Evolutionary conservation across 305 asterid genomes (phyloP).

Genomic region (Rubia balearica): DNA sequence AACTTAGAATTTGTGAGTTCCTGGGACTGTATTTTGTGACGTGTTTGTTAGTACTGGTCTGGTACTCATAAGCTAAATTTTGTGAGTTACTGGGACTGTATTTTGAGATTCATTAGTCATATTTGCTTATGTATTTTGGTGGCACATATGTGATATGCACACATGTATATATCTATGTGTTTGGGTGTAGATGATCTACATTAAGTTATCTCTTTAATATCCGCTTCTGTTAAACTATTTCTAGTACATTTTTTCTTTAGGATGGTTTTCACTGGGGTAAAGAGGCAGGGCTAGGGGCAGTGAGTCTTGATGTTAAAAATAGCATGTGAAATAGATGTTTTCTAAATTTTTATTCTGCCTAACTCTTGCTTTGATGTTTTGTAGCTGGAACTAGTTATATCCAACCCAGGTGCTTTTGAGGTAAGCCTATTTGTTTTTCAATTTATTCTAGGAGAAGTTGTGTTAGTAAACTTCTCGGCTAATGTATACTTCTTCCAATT

Average conservation of each 20-base stretch:
- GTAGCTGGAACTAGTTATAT: slow-evolving; percentile 77
- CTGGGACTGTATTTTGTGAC: no score
- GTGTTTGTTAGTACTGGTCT: background rate
- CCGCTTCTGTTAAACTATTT: background rate
- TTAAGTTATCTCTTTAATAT: background rate
- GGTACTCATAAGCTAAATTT: background rate
- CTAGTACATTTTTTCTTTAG: background rate
- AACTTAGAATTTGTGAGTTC: background rate
- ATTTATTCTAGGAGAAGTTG: slow-evolving; percentile 6
- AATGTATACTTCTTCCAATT: slow-evolving; percentile 7
- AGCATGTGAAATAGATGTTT: background rate
- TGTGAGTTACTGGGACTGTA: background rate
- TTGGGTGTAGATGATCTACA: background rate
- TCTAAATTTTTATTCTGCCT: background rate
- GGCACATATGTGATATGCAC: background rate
- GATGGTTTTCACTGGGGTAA: background rate
- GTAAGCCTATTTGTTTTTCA: slow-evolving; percentile 26
- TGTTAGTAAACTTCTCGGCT: slow-evolving; percentile 10
- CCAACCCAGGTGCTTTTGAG: slow-evolving; percentile 78
- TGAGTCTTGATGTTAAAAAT: background rate
- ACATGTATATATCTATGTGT: background rate
- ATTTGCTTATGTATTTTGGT: background rate
- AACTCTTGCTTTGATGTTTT: slow-evolving; percentile 17
- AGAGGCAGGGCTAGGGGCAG: background rate
- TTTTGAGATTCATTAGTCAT: background rate